Conservation (phyloP, 306 rosid species). For the Cicer arietinum region DNA sequence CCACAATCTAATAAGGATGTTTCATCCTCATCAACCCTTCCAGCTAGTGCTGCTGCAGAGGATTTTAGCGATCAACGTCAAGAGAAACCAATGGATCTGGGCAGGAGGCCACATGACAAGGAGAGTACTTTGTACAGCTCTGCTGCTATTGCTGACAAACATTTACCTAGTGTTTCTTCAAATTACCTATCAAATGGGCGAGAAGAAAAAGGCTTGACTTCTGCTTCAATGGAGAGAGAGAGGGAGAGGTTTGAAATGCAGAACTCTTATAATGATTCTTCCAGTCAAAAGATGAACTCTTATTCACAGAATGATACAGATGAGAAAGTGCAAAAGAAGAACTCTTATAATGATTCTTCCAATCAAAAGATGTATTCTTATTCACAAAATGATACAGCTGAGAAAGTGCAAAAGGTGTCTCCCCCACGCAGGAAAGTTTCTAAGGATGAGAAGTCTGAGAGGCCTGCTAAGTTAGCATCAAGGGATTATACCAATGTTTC, state of each 20-base stretch:
- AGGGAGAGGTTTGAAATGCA: slow-evolving; percentile 74
- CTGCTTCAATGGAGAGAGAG: slow-evolving; percentile 66
- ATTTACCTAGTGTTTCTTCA: slow-evolving; percentile 55
- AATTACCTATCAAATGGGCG: slow-evolving; percentile 60
- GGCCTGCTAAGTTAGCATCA: slow-evolving; percentile 72
- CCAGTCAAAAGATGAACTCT: slow-evolving; percentile 61
- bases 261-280: slow-evolving; percentile 57
- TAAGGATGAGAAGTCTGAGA: slow-evolving; percentile 82
- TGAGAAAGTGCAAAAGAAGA: slow-evolving; percentile 80
- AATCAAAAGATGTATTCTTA: slow-evolving; percentile 63
- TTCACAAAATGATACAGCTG: slow-evolving; percentile 72
- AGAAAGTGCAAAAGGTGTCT: slow-evolving; percentile 83
- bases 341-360: slow-evolving; percentile 54
- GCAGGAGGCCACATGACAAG: slow-evolving; percentile 70
- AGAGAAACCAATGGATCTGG: slow-evolving; percentile 73
- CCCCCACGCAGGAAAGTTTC: slow-evolving; percentile 77
- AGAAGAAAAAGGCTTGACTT: slow-evolving; percentile 69
- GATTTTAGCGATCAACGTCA: slow-evolving; percentile 67
- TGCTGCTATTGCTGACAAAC: slow-evolving; percentile 65
- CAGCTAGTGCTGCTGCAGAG: slow-evolving; percentile 61
- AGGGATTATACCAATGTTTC: slow-evolving; percentile 56
- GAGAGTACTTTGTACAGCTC: slow-evolving; percentile 63
- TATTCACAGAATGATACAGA: slow-evolving; percentile 68
- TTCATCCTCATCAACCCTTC: slow-evolving; percentile 56
- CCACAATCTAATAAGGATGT: slow-evolving; percentile 69